These are phyloP conservation scores for Neltuma alba DNA, from an alignment of 306 rosid genomes.

Conservation along the genomic window DNA sequence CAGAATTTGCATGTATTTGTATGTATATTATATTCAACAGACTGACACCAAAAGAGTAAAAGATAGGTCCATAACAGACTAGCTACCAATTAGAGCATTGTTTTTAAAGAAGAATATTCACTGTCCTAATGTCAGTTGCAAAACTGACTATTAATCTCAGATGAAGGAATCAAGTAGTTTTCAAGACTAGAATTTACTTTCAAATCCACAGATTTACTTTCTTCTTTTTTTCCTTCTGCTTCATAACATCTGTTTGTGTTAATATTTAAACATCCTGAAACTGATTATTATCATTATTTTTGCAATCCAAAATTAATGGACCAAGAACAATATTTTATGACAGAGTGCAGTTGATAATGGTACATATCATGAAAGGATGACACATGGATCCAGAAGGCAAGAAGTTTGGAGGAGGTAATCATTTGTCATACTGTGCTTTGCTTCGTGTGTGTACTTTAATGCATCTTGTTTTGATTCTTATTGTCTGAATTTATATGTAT, in stretches of 20 bases:
- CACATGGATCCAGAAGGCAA: constrained; percentile 76
- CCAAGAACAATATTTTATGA: constrained; percentile 15
- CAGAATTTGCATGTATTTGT: background rate
- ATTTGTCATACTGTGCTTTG: constrained; percentile 25
- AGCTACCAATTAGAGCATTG: background rate
- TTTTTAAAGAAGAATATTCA: background rate
- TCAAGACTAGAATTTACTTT: background rate
- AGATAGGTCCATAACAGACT: background rate
- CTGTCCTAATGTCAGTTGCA: background rate
- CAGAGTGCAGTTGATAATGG: constrained; percentile 56
- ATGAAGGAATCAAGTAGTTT: constrained; percentile 5
- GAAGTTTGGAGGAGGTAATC: constrained; percentile 86
- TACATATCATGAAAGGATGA: constrained; percentile 50
- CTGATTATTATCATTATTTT: constrained; percentile 17
- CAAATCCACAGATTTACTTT: background rate
- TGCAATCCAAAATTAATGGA: constrained; percentile 26
- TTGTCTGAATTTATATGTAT: background rate
- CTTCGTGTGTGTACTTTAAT: background rate
- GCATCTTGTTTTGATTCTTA: background rate
- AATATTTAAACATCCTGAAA: constrained; percentile 10
- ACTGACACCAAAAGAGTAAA: background rate
- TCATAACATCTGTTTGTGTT: constrained; percentile 13
- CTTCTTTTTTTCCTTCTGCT: background rate
- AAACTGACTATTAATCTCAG: constrained; percentile 7
- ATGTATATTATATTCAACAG: background rate